Percentiles rank a stretch among this genome's conserved stretches.
phyloP scores from a whole-genome alignment of 73 alveolate species.

The Loxodes magnus region DNA sequence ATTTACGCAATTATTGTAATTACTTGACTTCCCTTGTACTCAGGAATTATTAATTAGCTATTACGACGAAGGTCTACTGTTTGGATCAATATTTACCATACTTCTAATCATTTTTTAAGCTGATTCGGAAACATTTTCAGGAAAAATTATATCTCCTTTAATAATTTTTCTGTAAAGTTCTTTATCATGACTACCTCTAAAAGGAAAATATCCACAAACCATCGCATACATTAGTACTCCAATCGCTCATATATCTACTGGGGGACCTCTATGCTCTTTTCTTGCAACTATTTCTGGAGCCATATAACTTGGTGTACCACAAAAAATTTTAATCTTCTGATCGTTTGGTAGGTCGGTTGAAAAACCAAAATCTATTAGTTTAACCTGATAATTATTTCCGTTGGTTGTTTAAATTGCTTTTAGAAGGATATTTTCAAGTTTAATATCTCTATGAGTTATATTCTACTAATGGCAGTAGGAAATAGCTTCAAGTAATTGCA shows the following conservation, averaged over 20 bases:
- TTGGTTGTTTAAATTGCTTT: conserved; percentile 7
- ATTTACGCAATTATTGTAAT: too few species aligned
- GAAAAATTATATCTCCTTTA: conserved; percentile 39
- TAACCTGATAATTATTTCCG: conserved; percentile 21
- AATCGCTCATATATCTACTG: conserved; percentile 92
- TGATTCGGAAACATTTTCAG: conserved; percentile 27
- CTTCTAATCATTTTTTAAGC: conserved; percentile 50
- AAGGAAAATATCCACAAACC: conserved; percentile 80
- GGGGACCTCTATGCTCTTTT: conserved; percentile 73
- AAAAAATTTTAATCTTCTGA: conserved; percentile 52
- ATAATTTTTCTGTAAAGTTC: conserved; percentile 67
- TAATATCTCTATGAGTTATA: conserved; percentile 65
- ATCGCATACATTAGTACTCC: conserved; percentile 88
- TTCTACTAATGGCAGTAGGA: conserved; percentile 39
- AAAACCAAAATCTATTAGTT: conserved; percentile 80
- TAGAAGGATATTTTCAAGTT: conserved; percentile 55
- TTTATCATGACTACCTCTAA: conserved; percentile 71
- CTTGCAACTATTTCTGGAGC: conserved; percentile 90
- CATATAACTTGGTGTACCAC: conserved; percentile 98
- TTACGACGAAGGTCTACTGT: conserved; percentile 41
- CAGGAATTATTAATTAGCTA: conserved; percentile 51
- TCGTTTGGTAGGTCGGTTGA: conserved; percentile 52
- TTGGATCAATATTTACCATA: conserved; percentile 53
- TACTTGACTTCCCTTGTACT: too few species aligned
- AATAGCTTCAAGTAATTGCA: conserved; percentile 45